These are phyloP conservation scores for Gardenia jasminoides DNA, from an alignment of 257 asterid species.

Conservation along the genomic window DNA sequence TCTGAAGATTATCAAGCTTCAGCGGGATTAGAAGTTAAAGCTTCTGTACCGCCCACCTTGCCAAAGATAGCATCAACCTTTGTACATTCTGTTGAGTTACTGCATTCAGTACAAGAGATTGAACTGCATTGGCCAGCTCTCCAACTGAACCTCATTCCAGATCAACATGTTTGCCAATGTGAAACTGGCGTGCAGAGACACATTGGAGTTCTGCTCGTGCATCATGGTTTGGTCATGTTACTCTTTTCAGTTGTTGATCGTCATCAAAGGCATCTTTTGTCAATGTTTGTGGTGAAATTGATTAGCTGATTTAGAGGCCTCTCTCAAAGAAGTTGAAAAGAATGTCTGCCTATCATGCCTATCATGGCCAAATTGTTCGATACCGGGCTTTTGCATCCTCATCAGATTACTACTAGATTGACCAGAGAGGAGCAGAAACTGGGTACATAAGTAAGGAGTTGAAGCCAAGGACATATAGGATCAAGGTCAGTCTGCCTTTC, in stretches of 20 bases:
- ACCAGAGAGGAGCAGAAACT: too few relatives aligned
- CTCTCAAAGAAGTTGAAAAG: constrained; percentile 5
- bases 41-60: not conserved
- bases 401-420: too few relatives aligned
- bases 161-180: not conserved
- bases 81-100: not conserved
- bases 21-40: not conserved
- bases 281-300: not conserved
- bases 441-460: too few relatives aligned
- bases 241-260: not conserved
- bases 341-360: not conserved
- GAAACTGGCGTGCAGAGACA: not conserved
- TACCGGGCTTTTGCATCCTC: too few relatives aligned
- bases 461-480: too few relatives aligned
- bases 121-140: not conserved
- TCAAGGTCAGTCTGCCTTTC: too few relatives aligned
- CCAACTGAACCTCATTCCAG: not conserved
- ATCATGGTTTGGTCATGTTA: not conserved
- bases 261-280: not conserved
- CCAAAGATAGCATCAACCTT: not conserved
- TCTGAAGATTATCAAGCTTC: not conserved
- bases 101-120: not conserved
- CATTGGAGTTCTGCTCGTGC: constrained; percentile 2
- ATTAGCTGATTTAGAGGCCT: too few relatives aligned
- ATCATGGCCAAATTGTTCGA: too few relatives aligned